Percentiles rank a stretch among this genome's conserved stretches.
phyloP scores from a whole-genome alignment of 1,139 yeast species.

The Blastobotrys arbuscula region DNA sequence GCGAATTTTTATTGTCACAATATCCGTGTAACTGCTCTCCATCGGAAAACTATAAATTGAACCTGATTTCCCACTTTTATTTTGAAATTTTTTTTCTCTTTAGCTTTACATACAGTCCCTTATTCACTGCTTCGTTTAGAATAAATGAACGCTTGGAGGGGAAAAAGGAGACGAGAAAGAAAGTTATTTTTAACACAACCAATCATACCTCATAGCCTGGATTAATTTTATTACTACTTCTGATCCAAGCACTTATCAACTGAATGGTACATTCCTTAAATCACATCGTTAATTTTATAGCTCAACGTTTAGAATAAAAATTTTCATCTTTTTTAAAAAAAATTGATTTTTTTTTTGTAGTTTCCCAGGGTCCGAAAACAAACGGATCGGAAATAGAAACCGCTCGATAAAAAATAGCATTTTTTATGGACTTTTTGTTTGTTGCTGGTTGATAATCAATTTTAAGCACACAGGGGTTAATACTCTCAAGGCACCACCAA shows the following conservation, averaged over 20 bases:
- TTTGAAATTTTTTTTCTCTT: slow-evolving; percentile 7
- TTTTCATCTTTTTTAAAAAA: not conserved
- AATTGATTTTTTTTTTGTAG: too few species aligned
- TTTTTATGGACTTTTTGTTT: too few species aligned
- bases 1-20: too few species aligned
- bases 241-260: slow-evolving; percentile 10
- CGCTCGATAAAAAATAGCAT: too few species aligned
- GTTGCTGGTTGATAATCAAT: too few species aligned
- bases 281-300: not conserved
- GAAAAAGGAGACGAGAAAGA: slow-evolving; percentile 15
- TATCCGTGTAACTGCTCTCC: not conserved
- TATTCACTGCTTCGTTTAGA: slow-evolving; percentile 15
- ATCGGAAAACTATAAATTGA: not conserved
- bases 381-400: too few species aligned
- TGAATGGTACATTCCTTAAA: slow-evolving; percentile 6
- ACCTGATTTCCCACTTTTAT: not conserved
- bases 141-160: slow-evolving; percentile 15
- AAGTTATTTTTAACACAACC: not conserved
- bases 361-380: too few species aligned
- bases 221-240: not conserved
- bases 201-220: slow-evolving; percentile 16
- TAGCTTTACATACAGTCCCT: slow-evolving; percentile 13
- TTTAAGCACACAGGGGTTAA: too few species aligned
- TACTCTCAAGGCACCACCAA: too few species aligned
- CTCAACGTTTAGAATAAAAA: not conserved